Evolutionary conservation across 2,329 filamentous ascomycete genomes (phyloP).

Genomic region (Colletotrichum tanaceti): DNA sequence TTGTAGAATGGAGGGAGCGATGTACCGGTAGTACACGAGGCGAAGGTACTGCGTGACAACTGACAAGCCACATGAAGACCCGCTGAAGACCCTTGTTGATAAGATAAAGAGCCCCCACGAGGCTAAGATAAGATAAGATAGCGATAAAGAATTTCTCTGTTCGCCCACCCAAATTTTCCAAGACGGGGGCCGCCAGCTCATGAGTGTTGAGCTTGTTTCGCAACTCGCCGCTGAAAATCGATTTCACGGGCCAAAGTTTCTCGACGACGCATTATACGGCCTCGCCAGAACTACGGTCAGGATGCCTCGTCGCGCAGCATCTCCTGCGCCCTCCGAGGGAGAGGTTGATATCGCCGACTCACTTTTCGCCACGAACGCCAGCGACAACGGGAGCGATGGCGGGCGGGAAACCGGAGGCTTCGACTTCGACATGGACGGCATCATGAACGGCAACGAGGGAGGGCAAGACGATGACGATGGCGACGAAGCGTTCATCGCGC

Average conservation of each 20-base stretch:
- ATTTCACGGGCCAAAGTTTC: conserved; percentile 12
- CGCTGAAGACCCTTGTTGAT: conserved; percentile 17
- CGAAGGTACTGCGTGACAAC: conserved; percentile 17
- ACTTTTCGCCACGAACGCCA: conserved; percentile 69
- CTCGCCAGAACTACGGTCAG: conserved; percentile 22
- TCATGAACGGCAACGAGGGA: conserved; percentile 68
- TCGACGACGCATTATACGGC: not conserved
- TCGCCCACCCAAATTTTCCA: conserved; percentile 39
- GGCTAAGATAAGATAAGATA: conserved; percentile 35
- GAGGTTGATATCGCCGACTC: conserved; percentile 90
- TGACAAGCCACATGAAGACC: conserved; percentile 22
- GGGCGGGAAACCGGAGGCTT: conserved; percentile 53
- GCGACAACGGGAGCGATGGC: conserved; percentile 57
- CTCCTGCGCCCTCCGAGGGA: conserved; percentile 86
- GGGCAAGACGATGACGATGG: conserved; percentile 69
- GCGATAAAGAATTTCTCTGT: conserved; percentile 42
- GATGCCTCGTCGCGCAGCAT: conserved; percentile 80
- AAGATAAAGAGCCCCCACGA: conserved; percentile 12
- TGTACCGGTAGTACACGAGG: conserved; percentile 27
- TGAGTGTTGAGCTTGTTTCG: conserved; percentile 27
- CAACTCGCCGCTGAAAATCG: conserved; percentile 8
- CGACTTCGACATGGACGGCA: conserved; percentile 69
- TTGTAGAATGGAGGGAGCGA: not conserved
- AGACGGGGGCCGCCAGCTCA: conserved; percentile 24
- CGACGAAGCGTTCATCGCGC: conserved; percentile 92